Conservation (phyloP, 1,284 basidiomycete species). For the Kalmanozyma brasiliensis region DNA sequence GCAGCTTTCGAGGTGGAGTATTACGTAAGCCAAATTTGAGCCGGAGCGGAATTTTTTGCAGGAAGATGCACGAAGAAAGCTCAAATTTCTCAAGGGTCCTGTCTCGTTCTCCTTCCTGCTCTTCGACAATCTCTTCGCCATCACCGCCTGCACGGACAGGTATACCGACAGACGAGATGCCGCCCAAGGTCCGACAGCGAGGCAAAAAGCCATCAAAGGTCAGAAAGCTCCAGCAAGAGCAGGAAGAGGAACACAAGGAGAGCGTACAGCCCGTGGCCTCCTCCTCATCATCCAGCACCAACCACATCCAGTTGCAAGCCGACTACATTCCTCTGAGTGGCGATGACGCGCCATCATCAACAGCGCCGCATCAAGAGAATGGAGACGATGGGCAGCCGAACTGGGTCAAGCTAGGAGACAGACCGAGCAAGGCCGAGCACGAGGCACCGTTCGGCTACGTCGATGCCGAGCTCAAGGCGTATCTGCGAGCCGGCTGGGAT, state of each 20-base stretch:
- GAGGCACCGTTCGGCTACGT: constrained; percentile 63
- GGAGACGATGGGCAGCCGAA: constrained; percentile 26
- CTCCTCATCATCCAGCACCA: constrained; percentile 12
- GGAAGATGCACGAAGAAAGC: constrained; percentile 11
- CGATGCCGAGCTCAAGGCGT: constrained; percentile 60
- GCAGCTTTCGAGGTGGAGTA: constrained; percentile 14
- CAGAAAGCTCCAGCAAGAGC: constrained; percentile 29
- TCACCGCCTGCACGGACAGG: background rate
- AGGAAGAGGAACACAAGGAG: constrained; percentile 14
- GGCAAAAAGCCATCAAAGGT: constrained; percentile 51
- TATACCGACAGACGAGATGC: constrained; percentile 9
- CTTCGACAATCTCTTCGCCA: background rate
- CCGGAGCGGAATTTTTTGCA: constrained; percentile 16
- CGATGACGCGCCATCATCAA: constrained; percentile 4
- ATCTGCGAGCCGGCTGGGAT: constrained; percentile 48
- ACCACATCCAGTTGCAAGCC: constrained; percentile 25
- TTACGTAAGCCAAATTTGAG: constrained; percentile 37
- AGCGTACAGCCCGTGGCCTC: constrained; percentile 18
- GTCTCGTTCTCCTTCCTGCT: background rate
- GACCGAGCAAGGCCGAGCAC: constrained; percentile 34
- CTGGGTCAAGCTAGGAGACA: constrained; percentile 37
- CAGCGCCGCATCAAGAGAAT: background rate
- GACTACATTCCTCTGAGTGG: constrained; percentile 31
- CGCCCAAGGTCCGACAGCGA: constrained; percentile 45
- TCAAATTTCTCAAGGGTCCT: constrained; percentile 21